phyloP scores from a whole-genome alignment of 352 stramenopile species.

The Phytophthora chlamydospora region DNA sequence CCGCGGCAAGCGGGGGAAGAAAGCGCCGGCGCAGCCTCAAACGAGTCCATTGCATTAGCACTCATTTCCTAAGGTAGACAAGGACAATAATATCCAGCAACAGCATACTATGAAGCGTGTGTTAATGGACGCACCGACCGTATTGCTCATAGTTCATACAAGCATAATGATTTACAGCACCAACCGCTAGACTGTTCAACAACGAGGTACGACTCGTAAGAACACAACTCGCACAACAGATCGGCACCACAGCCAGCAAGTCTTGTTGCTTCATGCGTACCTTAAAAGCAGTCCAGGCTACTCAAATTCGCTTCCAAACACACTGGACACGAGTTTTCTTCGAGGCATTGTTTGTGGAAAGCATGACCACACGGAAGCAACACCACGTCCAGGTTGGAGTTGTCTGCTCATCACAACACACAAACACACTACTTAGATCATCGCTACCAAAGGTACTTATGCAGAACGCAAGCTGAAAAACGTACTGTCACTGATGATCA shows the following conservation, averaged over 20 bases:
- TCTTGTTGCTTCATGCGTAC: background rate
- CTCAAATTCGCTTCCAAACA: conserved; percentile 68
- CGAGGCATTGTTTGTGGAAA: conserved; percentile 71
- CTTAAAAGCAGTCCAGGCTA: conserved; percentile 51
- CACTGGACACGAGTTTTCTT: conserved; percentile 66
- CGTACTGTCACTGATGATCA: conserved; percentile 82
- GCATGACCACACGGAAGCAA: conserved; percentile 83
- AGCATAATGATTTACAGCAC: no score
- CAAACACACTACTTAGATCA: conserved; percentile 16
- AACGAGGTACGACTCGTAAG: conserved; percentile 2
- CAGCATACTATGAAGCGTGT: conserved; percentile 15
- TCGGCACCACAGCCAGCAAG: no score
- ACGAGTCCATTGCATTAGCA: conserved; percentile 32
- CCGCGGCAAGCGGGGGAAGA: conserved; percentile 76
- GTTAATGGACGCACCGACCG: conserved; percentile 5
- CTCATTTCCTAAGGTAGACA: conserved; percentile 10
- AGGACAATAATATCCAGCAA: conserved; percentile 30
- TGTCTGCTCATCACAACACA: conserved; percentile 46
- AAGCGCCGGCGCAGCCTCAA: conserved; percentile 29
- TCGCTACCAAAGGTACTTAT: background rate
- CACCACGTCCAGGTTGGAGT: conserved; percentile 75
- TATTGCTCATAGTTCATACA: background rate
- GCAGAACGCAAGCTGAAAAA: conserved; percentile 10
- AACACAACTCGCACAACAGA: background rate
- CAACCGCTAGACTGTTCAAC: background rate